phyloP scores from a whole-genome alignment of 768 basidiomycete species.

The Boletus rufocinnamomeus region DNA sequence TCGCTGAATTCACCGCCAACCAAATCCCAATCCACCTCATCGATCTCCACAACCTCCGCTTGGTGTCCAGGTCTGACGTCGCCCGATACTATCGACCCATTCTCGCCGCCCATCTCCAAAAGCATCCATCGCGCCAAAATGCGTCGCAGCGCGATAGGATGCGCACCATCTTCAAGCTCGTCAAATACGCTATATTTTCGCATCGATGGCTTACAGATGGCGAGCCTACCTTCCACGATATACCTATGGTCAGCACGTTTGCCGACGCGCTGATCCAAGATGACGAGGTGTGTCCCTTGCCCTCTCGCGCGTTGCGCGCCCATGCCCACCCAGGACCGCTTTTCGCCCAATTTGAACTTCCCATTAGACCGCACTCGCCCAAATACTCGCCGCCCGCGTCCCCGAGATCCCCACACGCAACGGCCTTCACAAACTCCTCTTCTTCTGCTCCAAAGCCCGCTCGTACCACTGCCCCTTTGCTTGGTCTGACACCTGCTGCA shows the following conservation, averaged over 20 bases:
- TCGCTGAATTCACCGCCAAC: slow-evolving; percentile 11
- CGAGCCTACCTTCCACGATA: slow-evolving; percentile 14
- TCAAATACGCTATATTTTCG: slow-evolving; percentile 20
- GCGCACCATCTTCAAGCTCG: slow-evolving; percentile 3
- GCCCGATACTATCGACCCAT: slow-evolving; percentile 2
- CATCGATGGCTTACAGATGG: slow-evolving; percentile 16
- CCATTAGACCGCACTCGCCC: neutral
- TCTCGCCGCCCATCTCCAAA: slow-evolving; percentile 9
- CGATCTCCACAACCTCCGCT: slow-evolving; percentile 8
- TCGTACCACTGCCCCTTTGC: slow-evolving; percentile 11
- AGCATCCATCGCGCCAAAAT: neutral
- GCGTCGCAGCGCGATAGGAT: neutral
- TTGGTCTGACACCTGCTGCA: slow-evolving; percentile 29
- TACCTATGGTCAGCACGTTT: slow-evolving; percentile 4
- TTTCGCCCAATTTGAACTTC: too few relatives aligned
- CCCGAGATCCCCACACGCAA: neutral
- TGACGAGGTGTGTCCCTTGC: slow-evolving; percentile 1
- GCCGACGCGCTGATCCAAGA: slow-evolving; percentile 2
- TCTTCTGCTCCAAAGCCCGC: slow-evolving; percentile 16
- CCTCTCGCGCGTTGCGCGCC: neutral
- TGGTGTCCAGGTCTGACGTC: slow-evolving; percentile 10
- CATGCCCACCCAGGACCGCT: neutral
- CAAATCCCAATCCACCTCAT: slow-evolving; percentile 17
- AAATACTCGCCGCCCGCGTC: neutral
- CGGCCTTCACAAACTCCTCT: slow-evolving; percentile 10